A percentile compares a stretch with the other conserved stretches of the same genome.
phyloP scores from a whole-genome alignment of 176 grass and related monocot genomes.

The Oryza glaberrima region DNA sequence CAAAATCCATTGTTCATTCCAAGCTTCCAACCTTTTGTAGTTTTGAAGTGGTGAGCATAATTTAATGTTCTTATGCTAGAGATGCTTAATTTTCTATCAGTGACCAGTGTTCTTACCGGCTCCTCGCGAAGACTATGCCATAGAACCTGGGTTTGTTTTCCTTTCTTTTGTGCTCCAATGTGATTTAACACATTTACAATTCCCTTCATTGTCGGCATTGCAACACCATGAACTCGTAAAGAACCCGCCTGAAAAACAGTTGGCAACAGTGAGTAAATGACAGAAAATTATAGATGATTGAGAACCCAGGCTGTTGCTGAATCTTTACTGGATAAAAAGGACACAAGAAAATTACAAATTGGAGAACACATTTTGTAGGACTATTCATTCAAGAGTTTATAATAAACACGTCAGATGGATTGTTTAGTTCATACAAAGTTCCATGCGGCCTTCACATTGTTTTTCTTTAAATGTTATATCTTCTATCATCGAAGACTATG shows the following conservation, averaged over 20 bases:
- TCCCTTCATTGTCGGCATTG: conserved; percentile 92
- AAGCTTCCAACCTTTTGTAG: background rate
- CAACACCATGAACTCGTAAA: conserved; percentile 92
- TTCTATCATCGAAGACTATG: background rate
- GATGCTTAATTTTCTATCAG: conserved; percentile 13
- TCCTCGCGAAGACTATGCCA: conserved; percentile 99
- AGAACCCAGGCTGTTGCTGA: conserved; percentile 2
- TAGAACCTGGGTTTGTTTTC: conserved; percentile 72
- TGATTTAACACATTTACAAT: conserved; percentile 95
- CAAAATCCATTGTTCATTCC: background rate
- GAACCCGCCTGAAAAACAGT: conserved; percentile 76
- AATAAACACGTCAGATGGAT: background rate
- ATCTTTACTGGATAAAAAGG: conserved; percentile 16
- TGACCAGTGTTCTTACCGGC: conserved; percentile 60
- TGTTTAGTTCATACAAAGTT: background rate
- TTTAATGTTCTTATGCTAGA: conserved; percentile 8
- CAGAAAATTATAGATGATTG: conserved; percentile 3
- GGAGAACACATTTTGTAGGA: background rate
- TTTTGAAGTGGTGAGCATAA: background rate
- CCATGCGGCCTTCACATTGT: background rate
- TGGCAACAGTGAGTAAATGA: background rate
- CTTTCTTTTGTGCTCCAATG: conserved; percentile 81
- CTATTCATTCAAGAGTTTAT: background rate
- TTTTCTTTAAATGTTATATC: background rate
- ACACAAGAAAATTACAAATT: conserved; percentile 13